Evolutionary conservation across 176 grass and related monocot species (phyloP).

Genomic region (Carex pumila): DNA sequence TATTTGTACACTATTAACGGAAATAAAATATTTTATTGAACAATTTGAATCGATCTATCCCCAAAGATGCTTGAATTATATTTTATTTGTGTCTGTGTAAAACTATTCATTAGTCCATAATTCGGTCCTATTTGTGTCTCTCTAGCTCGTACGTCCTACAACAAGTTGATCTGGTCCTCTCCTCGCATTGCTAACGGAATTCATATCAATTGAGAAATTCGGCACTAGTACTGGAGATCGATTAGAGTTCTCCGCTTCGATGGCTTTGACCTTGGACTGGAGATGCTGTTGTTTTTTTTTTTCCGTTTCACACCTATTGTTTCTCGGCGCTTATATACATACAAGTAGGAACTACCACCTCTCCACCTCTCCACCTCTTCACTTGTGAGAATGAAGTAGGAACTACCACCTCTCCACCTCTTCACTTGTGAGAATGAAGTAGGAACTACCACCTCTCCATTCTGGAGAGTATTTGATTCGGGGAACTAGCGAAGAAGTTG

Average conservation of each 20-base stretch:
- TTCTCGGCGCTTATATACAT: background rate
- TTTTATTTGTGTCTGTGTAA: too few relatives aligned
- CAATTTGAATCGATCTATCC: too few relatives aligned
- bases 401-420: background rate
- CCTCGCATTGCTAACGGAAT: background rate
- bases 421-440: background rate
- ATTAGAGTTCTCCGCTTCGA: constrained; percentile 18
- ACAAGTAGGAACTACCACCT: too few relatives aligned
- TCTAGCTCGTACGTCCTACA: too few relatives aligned
- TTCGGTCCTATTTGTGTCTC: background rate
- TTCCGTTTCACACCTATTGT: background rate
- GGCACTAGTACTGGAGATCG: background rate
- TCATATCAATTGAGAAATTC: background rate
- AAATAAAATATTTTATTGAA: too few relatives aligned
- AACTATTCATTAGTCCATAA: too few relatives aligned
- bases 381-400: too few relatives aligned
- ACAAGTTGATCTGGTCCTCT: too few relatives aligned
- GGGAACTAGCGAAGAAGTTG: background rate
- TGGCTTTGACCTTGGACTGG: background rate
- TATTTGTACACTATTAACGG: too few relatives aligned
- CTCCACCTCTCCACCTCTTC: too few relatives aligned
- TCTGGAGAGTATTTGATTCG: background rate
- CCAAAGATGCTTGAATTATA: too few relatives aligned
- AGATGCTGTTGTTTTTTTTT: background rate
- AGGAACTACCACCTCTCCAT: background rate